These are phyloP conservation scores for Stachybotrys chartarum DNA, from an alignment of 2,329 filamentous ascomycete genomes.

Conservation along the genomic window DNA sequence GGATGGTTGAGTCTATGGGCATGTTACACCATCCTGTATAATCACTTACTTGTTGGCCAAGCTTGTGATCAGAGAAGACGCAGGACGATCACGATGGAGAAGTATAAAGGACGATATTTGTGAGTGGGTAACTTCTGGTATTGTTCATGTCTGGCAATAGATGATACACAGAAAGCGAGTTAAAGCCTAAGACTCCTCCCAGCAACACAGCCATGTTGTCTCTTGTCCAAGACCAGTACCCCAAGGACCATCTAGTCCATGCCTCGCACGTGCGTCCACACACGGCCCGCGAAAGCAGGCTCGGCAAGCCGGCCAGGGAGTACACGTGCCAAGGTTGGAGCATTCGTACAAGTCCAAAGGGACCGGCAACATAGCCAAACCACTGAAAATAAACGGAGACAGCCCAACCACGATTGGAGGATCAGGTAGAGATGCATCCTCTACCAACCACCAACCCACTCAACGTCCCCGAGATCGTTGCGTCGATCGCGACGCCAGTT, in stretches of 20 bases:
- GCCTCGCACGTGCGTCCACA: not conserved
- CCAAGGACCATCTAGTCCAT: not conserved
- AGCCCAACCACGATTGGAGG: slow-evolving; percentile 56
- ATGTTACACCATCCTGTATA: too few species aligned
- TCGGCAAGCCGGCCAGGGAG: not conserved
- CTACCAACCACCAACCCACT: slow-evolving; percentile 94
- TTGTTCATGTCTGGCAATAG: slow-evolving; percentile 33
- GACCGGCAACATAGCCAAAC: not conserved
- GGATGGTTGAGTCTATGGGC: too few species aligned
- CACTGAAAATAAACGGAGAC: slow-evolving; percentile 7
- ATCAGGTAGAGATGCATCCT: slow-evolving; percentile 36
- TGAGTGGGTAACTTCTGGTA: slow-evolving; percentile 65
- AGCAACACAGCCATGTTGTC: not conserved
- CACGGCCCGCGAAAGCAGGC: not conserved
- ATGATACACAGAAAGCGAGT: slow-evolving; percentile 61
- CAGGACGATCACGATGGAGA: too few species aligned
- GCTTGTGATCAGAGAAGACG: too few species aligned
- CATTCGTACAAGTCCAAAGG: not conserved
- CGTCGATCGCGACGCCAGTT: slow-evolving; percentile 57
- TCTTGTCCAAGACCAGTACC: not conserved
- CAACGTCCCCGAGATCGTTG: slow-evolving; percentile 68
- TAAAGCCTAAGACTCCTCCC: slow-evolving; percentile 31
- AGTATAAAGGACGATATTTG: slow-evolving; percentile 3
- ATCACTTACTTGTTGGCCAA: too few species aligned
- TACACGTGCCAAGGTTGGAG: too few species aligned